Conservation (phyloP, 805 yeast genomes). For the Metschnikowia shivogae region DNA sequence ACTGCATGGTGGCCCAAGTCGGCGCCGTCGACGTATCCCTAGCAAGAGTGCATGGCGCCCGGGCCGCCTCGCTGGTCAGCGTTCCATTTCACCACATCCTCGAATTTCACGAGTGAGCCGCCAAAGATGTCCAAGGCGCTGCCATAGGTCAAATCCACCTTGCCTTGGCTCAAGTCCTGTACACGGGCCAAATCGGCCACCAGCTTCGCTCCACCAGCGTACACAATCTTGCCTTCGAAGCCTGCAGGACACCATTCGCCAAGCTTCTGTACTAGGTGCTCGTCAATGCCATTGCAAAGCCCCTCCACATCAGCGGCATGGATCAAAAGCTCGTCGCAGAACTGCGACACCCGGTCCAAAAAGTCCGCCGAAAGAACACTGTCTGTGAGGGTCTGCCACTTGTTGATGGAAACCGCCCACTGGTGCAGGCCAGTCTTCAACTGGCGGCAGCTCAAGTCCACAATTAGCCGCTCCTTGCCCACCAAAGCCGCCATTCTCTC, state of each 20-base stretch:
- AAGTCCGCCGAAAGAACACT: slow-evolving; percentile 52
- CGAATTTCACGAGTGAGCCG: slow-evolving; percentile 72
- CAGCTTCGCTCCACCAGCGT: slow-evolving; percentile 95
- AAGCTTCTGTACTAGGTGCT: slow-evolving; percentile 61
- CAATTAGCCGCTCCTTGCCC: slow-evolving; percentile 66
- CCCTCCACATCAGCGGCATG: slow-evolving; percentile 99
- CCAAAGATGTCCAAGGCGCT: slow-evolving; percentile 95
- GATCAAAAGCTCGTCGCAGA: slow-evolving; percentile 82
- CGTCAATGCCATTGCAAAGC: slow-evolving; percentile 87
- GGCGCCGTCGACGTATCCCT: too few relatives aligned
- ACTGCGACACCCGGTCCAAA: slow-evolving; percentile 50
- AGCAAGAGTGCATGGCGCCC: too few relatives aligned
- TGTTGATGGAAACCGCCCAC: slow-evolving; percentile 97
- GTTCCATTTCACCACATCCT: slow-evolving; percentile 69
- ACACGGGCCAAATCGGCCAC: slow-evolving; percentile 67
- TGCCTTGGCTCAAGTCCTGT: slow-evolving; percentile 63
- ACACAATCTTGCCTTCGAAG: slow-evolving; percentile 67
- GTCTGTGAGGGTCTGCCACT: slow-evolving; percentile 90
- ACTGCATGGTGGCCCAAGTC: too few relatives aligned
- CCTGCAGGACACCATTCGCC: slow-evolving; percentile 70
- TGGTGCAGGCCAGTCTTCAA: slow-evolving; percentile 16
- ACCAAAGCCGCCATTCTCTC: slow-evolving; percentile 46
- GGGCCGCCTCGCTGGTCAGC: neutral
- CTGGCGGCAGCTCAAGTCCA: slow-evolving; percentile 81
- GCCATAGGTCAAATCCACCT: slow-evolving; percentile 89